Base-by-base conservation (phyloP, 306 rosid genomes). In the Fragaria iinumae region DNA sequence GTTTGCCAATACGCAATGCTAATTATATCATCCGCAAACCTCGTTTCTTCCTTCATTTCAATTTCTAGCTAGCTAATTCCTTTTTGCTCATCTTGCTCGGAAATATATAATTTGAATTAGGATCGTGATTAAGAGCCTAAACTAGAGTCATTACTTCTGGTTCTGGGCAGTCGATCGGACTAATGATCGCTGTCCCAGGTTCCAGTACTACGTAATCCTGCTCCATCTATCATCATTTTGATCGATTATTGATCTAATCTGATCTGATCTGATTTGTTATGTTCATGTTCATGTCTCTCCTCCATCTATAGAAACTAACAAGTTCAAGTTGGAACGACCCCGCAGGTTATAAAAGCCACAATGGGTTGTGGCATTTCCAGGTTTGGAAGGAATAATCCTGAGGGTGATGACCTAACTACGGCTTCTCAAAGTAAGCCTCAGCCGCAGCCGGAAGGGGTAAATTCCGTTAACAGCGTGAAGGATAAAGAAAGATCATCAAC, bases 291-390 rank as follows among this genome's bases (percentile, higher is more conserved):
- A 77, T 49, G 62, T 57, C 23, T 53, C 65, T 45, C 32, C 39
- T 39, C 11, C 63, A 56, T 56, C 63, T 56, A n/a, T 55, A 55
- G 62, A n/a, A 8, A 2, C 12, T 21, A 20, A 32, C 4, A 8
- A n/a, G 25, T 53, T 53, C 59, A 6, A 55, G 27, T 55, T 55
- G 29, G 62, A n/a, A n/a, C 32, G 1, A 55, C 14, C 14, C 29
- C 14, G 32, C 14, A 21, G 32, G 63, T 21, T 56, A 56, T n/a
- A 2, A 56, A 9, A n/a, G 63, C 63, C 63, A 56, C 49, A 69
- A 88, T 89, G 95, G 95, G 95, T 79, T 91, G 97, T 77, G 97
- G 93, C 67, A 69, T 81, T 43, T 91, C 97, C 8, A 74, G 69
- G 3, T 23, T 77, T 45, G 80, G 66, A 2, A 39, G 80, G 65